Conservation (phyloP, 345 rosid species). For the Boechera retrofracta region DNA sequence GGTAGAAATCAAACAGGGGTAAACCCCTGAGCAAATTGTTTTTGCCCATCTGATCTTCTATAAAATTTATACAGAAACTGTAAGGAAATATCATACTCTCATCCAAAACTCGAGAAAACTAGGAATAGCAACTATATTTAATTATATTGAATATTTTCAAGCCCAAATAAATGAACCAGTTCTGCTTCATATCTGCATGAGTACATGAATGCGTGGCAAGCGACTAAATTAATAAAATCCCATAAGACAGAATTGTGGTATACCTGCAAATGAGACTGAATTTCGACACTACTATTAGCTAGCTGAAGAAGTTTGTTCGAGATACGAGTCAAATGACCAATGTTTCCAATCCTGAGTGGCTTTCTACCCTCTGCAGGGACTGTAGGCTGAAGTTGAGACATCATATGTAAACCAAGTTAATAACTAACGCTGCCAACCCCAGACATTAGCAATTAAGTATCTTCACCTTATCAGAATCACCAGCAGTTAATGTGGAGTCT, state of each 20-base stretch:
- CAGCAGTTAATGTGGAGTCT: conserved; percentile 48
- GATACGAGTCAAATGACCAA: conserved; percentile 88
- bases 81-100: not conserved
- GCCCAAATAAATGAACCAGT: conserved; percentile 20
- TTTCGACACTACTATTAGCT: conserved; percentile 61
- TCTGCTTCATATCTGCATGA: conserved; percentile 9
- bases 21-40: conserved; percentile 3
- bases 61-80: not conserved
- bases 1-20: conserved; percentile 14
- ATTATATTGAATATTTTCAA: not conserved
- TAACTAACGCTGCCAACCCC: conserved; percentile 23
- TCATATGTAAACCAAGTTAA: conserved; percentile 38
- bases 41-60: conserved; percentile 7
- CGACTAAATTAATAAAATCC: conserved; percentile 3
- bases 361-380: conserved; percentile 68
- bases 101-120: not conserved
- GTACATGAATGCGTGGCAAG: conserved; percentile 25
- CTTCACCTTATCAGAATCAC: conserved; percentile 68
- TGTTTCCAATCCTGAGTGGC: conserved; percentile 78
- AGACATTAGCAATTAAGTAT: conserved; percentile 22
- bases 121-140: not conserved
- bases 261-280: conserved; percentile 81
- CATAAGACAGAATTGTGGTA: not conserved
- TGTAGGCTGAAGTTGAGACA: conserved; percentile 66
- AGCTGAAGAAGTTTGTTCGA: conserved; percentile 85